A percentile compares a stretch with the other conserved stretches of the same genome.
Conservation (phyloP, 495 filamentous ascomycete species). For the Neurospora hispaniola region DNA sequence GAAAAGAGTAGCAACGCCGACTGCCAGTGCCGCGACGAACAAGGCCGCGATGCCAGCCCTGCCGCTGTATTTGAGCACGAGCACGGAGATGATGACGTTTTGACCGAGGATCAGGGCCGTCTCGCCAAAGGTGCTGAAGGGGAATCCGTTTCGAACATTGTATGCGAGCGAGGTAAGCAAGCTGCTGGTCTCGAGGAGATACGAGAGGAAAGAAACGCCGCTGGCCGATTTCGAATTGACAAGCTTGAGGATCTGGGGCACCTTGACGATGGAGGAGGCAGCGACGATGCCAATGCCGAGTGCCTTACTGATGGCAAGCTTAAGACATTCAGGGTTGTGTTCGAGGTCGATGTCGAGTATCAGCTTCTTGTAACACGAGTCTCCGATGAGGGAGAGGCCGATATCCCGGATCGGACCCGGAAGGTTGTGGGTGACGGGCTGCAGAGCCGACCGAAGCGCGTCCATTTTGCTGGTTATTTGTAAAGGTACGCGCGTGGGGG, state of each 20-base stretch:
- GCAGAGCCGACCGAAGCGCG: constrained; percentile 52
- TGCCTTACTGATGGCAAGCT: constrained; percentile 79
- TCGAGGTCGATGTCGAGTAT: constrained; percentile 69
- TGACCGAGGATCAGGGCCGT: constrained; percentile 82
- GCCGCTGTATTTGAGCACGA: constrained; percentile 74
- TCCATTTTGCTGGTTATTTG: constrained; percentile 29
- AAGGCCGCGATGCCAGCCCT: constrained; percentile 48
- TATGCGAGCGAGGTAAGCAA: constrained; percentile 84
- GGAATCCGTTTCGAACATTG: constrained; percentile 79
- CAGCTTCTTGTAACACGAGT: constrained; percentile 71
- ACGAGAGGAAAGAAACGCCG: constrained; percentile 80
- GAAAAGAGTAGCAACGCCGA: constrained; percentile 57
- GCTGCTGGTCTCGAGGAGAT: constrained; percentile 77
- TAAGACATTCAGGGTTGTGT: constrained; percentile 58
- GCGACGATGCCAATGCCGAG: constrained; percentile 88
- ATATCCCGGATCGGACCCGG: constrained; percentile 67
- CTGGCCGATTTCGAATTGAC: constrained; percentile 63
- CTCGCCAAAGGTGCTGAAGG: constrained; percentile 94
- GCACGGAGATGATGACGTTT: constrained; percentile 74
- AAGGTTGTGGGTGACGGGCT: constrained; percentile 69
- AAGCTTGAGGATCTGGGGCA: constrained; percentile 91
- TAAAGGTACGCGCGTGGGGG: background rate
- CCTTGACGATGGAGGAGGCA: constrained; percentile 81
- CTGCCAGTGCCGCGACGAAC: constrained; percentile 66
- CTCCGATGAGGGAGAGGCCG: constrained; percentile 69